Base-by-base conservation (phyloP, 768 basidiomycete genomes). In the Paxillus involutus region DNA sequence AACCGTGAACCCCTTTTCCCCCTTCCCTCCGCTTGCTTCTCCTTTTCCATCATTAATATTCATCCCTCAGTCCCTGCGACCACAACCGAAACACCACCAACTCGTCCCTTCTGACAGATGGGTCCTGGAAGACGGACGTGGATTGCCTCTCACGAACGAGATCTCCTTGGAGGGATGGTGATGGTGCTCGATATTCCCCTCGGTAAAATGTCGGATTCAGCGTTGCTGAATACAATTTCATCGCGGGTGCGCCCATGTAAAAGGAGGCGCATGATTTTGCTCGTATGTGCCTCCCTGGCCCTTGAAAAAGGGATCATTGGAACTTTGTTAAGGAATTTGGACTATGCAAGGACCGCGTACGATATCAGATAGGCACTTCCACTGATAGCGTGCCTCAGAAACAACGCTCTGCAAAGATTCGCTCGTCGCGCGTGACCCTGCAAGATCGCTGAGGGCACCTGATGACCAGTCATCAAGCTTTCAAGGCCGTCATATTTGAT, bases 1-100 rank as follows among this genome's bases (percentile, higher is more conserved):
- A 44, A 55, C 49, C 44, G 53, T 55, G 36, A 50, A 53, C 49
- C 14, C 21, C 21, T 21, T 21, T 21, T 3, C 21, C 21, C 21
- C 21, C 21, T 1, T 21, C 21, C 21, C 21, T 21, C 13, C 19
- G 16, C 21, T 21, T 21, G 21, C 21, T 21, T 26, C 29, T 44
- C 21, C 16, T 12, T 16, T 40, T 40, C 39, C 39, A 2, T 10
- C 39, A 8, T 3, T 1, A 21, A 21, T 21, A 21, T 21, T 16
- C 14, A 40, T 17, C 39, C 8, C 39, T 40, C 16, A n/a, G n/a
- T 16, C 39, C 39, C 14, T 40, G 39, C 39, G 39, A 40, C 39
- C 14, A 16, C 14, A 16, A 16, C 10, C 9, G 33, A 7, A 4
- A 40, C 16, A 40, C 39, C 39, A 6, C n/a, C 39, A 16, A 40